Conservation (phyloP, 2,329 filamentous ascomycete species). For the Cladosporium sp. region DNA sequence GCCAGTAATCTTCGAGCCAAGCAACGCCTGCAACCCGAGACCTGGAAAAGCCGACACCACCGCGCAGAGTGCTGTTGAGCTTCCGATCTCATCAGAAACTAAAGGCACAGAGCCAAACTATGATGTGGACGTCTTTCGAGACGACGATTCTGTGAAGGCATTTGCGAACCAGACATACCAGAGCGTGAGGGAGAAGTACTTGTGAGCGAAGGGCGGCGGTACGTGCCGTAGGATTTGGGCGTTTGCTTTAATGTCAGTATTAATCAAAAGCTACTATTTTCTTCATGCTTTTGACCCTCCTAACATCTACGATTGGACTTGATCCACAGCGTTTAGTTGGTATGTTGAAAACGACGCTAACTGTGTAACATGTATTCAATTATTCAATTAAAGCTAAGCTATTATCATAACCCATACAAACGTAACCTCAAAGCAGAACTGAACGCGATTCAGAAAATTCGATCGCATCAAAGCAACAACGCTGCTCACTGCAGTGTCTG, state of each 20-base stretch:
- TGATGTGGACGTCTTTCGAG: conserved; percentile 6
- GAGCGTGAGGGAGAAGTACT: conserved; percentile 4
- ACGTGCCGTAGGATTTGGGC: background rate
- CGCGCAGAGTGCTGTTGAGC: background rate
- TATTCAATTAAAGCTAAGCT: background rate
- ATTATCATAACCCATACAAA: background rate
- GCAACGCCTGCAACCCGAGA: background rate
- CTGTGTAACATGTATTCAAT: background rate
- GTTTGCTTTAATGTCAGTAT: background rate
- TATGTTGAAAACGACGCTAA: background rate
- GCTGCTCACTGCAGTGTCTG: background rate
- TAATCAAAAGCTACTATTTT: background rate
- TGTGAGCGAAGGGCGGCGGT: background rate
- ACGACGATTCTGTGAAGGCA: background rate
- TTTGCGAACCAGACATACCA: conserved; percentile 3
- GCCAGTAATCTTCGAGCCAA: background rate
- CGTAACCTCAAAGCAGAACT: background rate
- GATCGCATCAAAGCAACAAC: background rate
- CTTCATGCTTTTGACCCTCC: background rate
- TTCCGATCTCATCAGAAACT: background rate
- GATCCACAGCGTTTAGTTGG: background rate
- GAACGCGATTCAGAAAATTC: background rate
- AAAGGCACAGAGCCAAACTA: background rate
- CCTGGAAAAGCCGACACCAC: background rate
- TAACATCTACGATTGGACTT: no score